phyloP scores from a whole-genome alignment of 1,139 yeast genomes.

The Candida tropicalis region DNA sequence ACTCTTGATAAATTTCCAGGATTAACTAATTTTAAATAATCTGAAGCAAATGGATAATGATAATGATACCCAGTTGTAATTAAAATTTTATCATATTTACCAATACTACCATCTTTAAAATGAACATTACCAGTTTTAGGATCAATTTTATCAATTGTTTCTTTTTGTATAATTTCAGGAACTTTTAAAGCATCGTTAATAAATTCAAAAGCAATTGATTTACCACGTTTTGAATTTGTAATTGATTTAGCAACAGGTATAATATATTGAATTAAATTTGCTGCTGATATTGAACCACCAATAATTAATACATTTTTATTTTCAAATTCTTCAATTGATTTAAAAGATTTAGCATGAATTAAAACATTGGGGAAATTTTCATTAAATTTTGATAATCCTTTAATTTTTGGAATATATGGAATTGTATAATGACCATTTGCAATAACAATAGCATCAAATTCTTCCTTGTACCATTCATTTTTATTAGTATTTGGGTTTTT shows the following conservation, averaged over 20 bases:
- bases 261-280: slow-evolving; percentile 54
- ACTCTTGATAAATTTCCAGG: slow-evolving; percentile 33
- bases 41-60: slow-evolving; percentile 35
- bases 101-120: slow-evolving; percentile 30
- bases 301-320: slow-evolving; percentile 48
- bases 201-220: slow-evolving; percentile 31
- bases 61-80: slow-evolving; percentile 43
- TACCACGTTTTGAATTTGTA: slow-evolving; percentile 38
- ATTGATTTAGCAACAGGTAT: slow-evolving; percentile 43
- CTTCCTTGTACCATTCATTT: slow-evolving; percentile 39
- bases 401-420: slow-evolving; percentile 50
- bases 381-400: slow-evolving; percentile 56
- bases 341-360: slow-evolving; percentile 61
- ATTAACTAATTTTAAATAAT: slow-evolving; percentile 22
- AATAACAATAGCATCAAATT: slow-evolving; percentile 52
- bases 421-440: slow-evolving; percentile 59
- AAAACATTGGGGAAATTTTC: slow-evolving; percentile 47
- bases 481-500: slow-evolving; percentile 23
- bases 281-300: slow-evolving; percentile 54
- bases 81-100: slow-evolving; percentile 29
- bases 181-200: slow-evolving; percentile 40
- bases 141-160: slow-evolving; percentile 29
- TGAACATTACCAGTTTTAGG: slow-evolving; percentile 27
- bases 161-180: slow-evolving; percentile 35
- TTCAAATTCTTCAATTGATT: slow-evolving; percentile 48